A percentile compares a stretch with the other conserved stretches of the same genome.
These are phyloP conservation scores for Colletotrichum agaves DNA, from an alignment of 2,329 filamentous ascomycete species.

Conservation along the genomic window DNA sequence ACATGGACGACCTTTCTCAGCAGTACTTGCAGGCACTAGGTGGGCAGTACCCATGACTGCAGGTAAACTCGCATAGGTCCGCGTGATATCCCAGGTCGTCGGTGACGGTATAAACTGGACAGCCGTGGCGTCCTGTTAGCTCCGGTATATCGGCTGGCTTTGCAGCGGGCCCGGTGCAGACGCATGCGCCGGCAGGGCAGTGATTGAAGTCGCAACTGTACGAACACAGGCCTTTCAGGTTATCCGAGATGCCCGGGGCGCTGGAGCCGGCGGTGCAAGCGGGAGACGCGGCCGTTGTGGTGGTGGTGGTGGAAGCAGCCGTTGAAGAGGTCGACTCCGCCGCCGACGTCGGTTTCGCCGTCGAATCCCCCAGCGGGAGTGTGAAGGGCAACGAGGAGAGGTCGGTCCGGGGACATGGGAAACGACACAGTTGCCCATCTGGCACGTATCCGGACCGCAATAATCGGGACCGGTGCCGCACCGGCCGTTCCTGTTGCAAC, in stretches of 20 bases:
- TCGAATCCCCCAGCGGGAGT: no score
- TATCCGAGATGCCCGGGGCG: not conserved
- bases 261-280: not conserved
- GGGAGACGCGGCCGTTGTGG: not conserved
- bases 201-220: conserved; percentile 11
- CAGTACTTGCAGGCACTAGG: not conserved
- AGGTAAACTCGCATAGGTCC: conserved; percentile 11
- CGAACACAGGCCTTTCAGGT: conserved; percentile 8
- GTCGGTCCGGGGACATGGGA: no score
- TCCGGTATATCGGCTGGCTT: not conserved
- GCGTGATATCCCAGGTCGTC: not conserved
- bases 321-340: no score
- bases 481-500: conserved; percentile 22
- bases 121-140: not conserved
- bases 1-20: not conserved
- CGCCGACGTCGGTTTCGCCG: no score
- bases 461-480: conserved; percentile 19
- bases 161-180: not conserved
- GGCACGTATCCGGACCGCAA: conserved; percentile 10
- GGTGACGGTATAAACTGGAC: not conserved
- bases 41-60: conserved; percentile 3
- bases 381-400: no score
- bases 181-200: not conserved
- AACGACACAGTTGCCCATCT: not conserved
- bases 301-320: no score